Conservation (phyloP, 73 alveolate genomes). For the Symbiodinium natans region DNA sequence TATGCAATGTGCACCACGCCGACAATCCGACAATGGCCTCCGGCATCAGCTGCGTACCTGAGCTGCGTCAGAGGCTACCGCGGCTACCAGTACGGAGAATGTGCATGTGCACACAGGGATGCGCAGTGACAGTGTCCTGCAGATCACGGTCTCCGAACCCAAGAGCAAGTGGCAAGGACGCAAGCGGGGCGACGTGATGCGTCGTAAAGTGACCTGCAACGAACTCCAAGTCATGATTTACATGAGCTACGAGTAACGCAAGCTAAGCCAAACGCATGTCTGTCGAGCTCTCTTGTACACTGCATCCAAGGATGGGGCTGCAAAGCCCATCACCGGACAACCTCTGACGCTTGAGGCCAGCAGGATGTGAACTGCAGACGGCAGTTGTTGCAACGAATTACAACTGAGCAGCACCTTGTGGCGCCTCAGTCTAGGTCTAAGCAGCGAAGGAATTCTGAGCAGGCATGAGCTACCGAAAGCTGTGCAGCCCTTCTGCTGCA, state of each 20-base stretch:
- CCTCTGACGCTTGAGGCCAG: not conserved
- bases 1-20: no score
- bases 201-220: not conserved
- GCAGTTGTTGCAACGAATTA: not conserved
- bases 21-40: not conserved
- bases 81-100: no score
- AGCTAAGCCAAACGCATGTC: not conserved
- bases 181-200: slow-evolving; percentile 6
- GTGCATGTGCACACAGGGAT: no score
- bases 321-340: not conserved
- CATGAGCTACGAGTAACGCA: not conserved
- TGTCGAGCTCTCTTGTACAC: not conserved
- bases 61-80: not conserved
- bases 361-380: not conserved
- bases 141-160: no score
- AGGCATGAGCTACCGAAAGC: not conserved
- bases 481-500: not conserved
- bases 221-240: not conserved
- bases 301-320: not conserved
- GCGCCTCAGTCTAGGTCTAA: not conserved
- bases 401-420: not conserved
- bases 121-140: no score
- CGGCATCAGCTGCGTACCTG: slow-evolving; percentile 9
- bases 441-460: not conserved
- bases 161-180: not conserved